Base-by-base conservation (phyloP, 1,284 basidiomycete genomes). In the Stereum hirsutum region DNA sequence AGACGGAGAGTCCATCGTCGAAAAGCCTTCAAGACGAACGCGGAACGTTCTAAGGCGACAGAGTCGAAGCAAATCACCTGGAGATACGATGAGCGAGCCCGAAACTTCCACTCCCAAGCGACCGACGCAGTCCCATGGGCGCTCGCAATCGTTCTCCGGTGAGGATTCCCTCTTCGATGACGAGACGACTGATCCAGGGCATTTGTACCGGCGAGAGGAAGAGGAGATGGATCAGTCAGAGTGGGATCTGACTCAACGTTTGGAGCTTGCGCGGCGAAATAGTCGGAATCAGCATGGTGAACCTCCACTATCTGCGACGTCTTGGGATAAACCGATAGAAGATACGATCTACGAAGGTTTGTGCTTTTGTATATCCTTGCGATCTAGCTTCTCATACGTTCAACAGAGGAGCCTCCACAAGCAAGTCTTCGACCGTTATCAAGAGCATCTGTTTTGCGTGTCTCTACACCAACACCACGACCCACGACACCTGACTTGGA, bases 221-320 rank as follows among this genome's bases (percentile, higher is more conserved):
- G 58, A 28, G 46, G 54, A 61, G 10, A 59, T 75, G 50, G 77
- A 82, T 49, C 67, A 73, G 35, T 86, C 81, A 11, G 89, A 90
- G 54, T 71, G 75, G 48, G 81, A 90, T 54, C 65, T 93, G 44
- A 72, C 78, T 21, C 69, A 74, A 62, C 77, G 83, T 37, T 63
- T 93, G 43, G 85, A 85, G 49, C 64, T 92, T 39, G 90, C 89
- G 5, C 69, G 86, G 48, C 72, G 75, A 49, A 93, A 93, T 58
- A 89, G 87, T 56, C 70, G 81, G 58, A 85, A 74, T 57, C 87
- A 89, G 52, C 69, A 75, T 47, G 69, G 66, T 14, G 69, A 70
- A 37, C 65, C 66, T 39, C 48, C 66, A 27, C 53, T 62, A 6
- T 49, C 54, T 39, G 37, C 69, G 44, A 52, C 62, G 6, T 53